Conservation (phyloP, 176 grass and related monocot genomes). For the Otatea glauca region DNA sequence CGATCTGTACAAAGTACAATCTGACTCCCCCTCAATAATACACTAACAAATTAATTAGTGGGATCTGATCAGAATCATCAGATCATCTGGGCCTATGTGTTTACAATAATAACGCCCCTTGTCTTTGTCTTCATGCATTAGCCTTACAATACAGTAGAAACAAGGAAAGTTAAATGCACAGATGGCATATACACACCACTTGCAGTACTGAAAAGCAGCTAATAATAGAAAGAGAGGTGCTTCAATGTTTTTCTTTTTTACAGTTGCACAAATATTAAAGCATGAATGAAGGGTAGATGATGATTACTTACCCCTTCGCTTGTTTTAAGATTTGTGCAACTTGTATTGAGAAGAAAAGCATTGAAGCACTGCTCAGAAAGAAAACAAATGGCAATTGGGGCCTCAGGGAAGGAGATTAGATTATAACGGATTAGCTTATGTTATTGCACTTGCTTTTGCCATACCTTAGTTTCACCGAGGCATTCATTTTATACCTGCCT, state of each 20-base stretch:
- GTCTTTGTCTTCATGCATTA: slow-evolving; percentile 41
- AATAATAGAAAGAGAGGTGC: too few species aligned
- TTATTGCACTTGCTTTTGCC: slow-evolving; percentile 24
- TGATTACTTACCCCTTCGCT: too few species aligned
- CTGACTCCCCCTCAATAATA: slow-evolving; percentile 41
- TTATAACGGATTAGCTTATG: background rate
- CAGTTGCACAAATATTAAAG: too few species aligned
- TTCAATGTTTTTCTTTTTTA: too few species aligned
- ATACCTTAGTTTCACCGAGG: slow-evolving; percentile 12
- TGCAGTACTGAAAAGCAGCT: slow-evolving; percentile 23
- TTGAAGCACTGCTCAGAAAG: too few species aligned
- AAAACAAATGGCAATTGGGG: slow-evolving; percentile 25
- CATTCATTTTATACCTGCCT: slow-evolving; percentile 28
- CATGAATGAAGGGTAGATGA: too few species aligned
- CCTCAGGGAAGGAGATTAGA: background rate
- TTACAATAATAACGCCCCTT: slow-evolving; percentile 45
- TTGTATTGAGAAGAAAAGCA: too few species aligned
- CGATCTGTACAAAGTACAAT: slow-evolving; percentile 21
- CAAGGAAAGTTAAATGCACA: slow-evolving; percentile 24
- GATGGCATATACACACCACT: slow-evolving; percentile 44
- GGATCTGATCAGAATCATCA: slow-evolving; percentile 61
- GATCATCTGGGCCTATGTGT: slow-evolving; percentile 47
- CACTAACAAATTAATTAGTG: slow-evolving; percentile 39
- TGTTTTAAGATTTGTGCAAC: too few species aligned
- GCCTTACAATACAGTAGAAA: slow-evolving; percentile 27